These are phyloP conservation scores for Penicillium ochrochloron DNA, from an alignment of 495 filamentous ascomycete genomes.

Conservation along the genomic window DNA sequence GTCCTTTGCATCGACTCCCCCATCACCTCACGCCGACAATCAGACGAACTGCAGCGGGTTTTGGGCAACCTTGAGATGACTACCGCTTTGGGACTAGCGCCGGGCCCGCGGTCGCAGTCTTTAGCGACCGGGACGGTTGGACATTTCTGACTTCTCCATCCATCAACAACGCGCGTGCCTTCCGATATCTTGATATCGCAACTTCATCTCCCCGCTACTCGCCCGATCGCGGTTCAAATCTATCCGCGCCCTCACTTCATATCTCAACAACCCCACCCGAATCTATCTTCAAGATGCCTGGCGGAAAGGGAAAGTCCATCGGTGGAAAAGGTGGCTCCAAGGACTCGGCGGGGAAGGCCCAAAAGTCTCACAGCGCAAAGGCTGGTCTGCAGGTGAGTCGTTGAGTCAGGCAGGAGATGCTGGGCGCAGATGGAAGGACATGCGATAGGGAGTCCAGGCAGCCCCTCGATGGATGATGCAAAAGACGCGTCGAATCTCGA, in stretches of 20 bases:
- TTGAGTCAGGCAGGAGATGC: slow-evolving; percentile 4
- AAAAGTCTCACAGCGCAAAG: slow-evolving; percentile 98
- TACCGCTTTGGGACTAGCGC: slow-evolving; percentile 49
- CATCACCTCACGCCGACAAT: background rate
- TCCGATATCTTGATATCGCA: slow-evolving; percentile 16
- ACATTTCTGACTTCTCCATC: slow-evolving; percentile 56
- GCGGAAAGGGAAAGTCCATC: slow-evolving; percentile 92
- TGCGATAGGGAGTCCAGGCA: slow-evolving; percentile 20
- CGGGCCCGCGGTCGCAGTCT: slow-evolving; percentile 32
- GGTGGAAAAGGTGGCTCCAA: slow-evolving; percentile 90
- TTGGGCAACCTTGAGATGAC: slow-evolving; percentile 22
- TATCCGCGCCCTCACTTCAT: slow-evolving; percentile 32
- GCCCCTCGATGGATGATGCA: slow-evolving; percentile 13
- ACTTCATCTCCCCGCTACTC: background rate
- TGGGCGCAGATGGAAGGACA: slow-evolving; percentile 3
- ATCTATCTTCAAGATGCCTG: slow-evolving; percentile 61
- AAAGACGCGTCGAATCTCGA: slow-evolving; percentile 31
- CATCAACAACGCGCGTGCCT: slow-evolving; percentile 56
- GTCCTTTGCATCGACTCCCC: background rate
- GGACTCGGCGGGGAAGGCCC: slow-evolving; percentile 77
- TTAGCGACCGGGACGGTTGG: slow-evolving; percentile 50
- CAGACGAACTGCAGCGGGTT: background rate
- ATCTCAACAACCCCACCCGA: slow-evolving; percentile 34
- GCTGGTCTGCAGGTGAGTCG: slow-evolving; percentile 94
- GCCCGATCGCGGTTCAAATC: slow-evolving; percentile 27